Base-by-base conservation (phyloP, 441 rosid genomes). In the Aleurites moluccanus region DNA sequence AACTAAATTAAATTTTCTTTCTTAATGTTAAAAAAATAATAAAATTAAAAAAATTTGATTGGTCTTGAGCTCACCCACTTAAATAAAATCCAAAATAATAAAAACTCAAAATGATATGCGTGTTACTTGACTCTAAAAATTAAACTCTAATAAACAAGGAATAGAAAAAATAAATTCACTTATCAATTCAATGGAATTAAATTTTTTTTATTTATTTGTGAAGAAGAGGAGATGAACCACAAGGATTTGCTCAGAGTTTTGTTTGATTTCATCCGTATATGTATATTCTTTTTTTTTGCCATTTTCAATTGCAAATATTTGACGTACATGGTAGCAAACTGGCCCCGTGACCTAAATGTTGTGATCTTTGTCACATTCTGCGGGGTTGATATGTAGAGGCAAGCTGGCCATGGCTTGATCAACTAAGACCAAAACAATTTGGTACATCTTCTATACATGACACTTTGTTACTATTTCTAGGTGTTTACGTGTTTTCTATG, bases 301-400 rank as follows among this genome's bases (percentile, higher is more conserved):
- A 35, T 9, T 20, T 28, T 59, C 61, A 68, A 64, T 27, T 67
- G 40, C 66, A 60, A 60, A 8, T 33, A 63, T 65, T 69, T 56
- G 73, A 55, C n/a, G n/a, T 20, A 64, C 69, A 5, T 55, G 64
- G 55, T 69, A 63, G 80, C 71, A 49, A 84, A 81, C 86, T 83
- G 83, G 77, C 79, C 90, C 89, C 89, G 91, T 87, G 91, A 87
- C 83, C 78, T 70, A 78, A 77, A 71, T 71, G 42, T 74, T 82
- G 82, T 69, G 63, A 79, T 78, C 73, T 80, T 82, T 84, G 86
- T 85, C 87, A 74, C 84, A 69, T 67, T 82, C 76, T 70, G 77
- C 75, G 69, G 88, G 86, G 85, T 52, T 52, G 15, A 13, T 45
- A 15, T 52, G 21, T 72, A 78, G 65, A 72, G 38, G 67, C 68